These are phyloP conservation scores for Bipolaris gigantea DNA, from an alignment of 2,329 filamentous ascomycete genomes.

Conservation along the genomic window DNA sequence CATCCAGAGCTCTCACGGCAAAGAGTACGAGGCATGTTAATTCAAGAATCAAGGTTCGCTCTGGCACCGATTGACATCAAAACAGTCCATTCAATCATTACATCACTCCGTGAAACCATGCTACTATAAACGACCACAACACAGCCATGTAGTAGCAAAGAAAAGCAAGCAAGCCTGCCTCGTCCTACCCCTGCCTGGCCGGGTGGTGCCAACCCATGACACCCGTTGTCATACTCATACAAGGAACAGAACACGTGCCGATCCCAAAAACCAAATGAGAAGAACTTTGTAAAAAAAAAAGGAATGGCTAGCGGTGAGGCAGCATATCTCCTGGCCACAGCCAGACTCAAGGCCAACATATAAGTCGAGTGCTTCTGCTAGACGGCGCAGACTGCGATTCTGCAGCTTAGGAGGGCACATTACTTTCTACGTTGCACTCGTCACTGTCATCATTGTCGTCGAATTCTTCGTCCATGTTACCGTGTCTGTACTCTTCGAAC, in stretches of 20 bases:
- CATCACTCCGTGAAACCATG: no score
- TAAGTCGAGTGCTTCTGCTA: neutral
- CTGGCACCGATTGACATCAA: neutral
- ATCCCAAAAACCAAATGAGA: neutral
- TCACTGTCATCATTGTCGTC: neutral
- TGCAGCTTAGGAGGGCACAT: neutral
- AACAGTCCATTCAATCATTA: neutral
- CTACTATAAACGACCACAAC: no score
- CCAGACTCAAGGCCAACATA: no score
- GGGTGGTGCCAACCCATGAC: no score
- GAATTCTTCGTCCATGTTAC: neutral
- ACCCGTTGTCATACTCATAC: no score
- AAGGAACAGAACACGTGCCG: no score
- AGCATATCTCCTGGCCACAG: neutral
- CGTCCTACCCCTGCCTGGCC: no score
- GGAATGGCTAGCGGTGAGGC: neutral
- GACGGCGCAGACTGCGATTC: neutral
- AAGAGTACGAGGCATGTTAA: neutral
- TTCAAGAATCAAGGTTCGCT: neutral
- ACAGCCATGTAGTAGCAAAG: no score
- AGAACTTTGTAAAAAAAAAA: neutral
- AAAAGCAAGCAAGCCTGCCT: no score
- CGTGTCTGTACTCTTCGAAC: slow-evolving; percentile 2
- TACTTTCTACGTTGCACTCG: neutral
- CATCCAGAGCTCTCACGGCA: neutral